Percentiles rank a stretch among this genome's conserved stretches.
phyloP scores from a whole-genome alignment of 495 filamentous ascomycete species.

The Tetracladium setigerum region DNA sequence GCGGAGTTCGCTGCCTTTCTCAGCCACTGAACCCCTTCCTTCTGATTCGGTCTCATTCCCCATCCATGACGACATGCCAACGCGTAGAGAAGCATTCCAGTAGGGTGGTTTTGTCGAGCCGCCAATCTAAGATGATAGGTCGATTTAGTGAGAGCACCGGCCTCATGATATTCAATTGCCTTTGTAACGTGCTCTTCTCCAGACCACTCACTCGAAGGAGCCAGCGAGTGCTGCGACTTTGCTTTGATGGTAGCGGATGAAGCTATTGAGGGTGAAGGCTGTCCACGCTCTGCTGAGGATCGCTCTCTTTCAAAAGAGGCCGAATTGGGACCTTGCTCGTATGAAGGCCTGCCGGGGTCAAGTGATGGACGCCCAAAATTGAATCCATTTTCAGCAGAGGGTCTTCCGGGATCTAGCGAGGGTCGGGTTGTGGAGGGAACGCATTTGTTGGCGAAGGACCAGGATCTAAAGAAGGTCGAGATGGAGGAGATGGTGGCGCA shows the following conservation, averaged over 20 bases:
- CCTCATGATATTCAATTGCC: constrained; percentile 82
- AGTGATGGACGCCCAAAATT: constrained; percentile 24
- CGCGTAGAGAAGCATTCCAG: constrained; percentile 92
- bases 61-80: constrained; percentile 96
- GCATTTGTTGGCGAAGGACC: constrained; percentile 23
- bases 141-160: constrained; percentile 77
- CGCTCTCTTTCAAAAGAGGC: constrained; percentile 17
- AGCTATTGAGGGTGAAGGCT: constrained; percentile 50
- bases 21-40: constrained; percentile 85
- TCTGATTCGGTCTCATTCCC: constrained; percentile 89
- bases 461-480: constrained; percentile 19
- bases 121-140: constrained; percentile 93
- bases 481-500: constrained; percentile 46
- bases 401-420: constrained; percentile 14
- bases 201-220: constrained; percentile 31
- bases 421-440: constrained; percentile 26
- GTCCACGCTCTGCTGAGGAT: constrained; percentile 21
- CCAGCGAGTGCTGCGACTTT: constrained; percentile 40
- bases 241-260: constrained; percentile 57
- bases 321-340: constrained; percentile 30
- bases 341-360: constrained; percentile 31
- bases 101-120: constrained; percentile 75
- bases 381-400: not conserved
- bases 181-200: constrained; percentile 83
- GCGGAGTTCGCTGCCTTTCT: constrained; percentile 83